Evolutionary conservation across 257 asterid genomes (phyloP).

Genomic region (Verbascum thapsus): DNA sequence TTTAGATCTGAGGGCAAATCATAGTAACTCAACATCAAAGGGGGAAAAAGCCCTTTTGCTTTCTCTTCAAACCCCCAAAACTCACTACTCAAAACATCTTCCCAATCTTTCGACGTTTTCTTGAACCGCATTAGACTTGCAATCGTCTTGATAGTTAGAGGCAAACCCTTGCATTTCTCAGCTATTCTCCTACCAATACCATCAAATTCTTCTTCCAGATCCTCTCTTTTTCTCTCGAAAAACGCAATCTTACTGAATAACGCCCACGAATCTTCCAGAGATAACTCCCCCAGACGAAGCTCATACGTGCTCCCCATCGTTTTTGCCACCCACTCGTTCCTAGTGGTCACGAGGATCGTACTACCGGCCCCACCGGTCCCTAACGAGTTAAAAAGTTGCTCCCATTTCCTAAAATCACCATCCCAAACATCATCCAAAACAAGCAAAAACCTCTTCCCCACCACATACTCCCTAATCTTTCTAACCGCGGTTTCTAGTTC

Average conservation of each 20-base stretch:
- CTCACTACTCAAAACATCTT: constrained; percentile 39
- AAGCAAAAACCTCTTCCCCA: constrained; percentile 42
- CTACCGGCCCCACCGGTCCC: constrained; percentile 48
- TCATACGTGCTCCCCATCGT: constrained; percentile 44
- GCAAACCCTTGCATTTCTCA: constrained; percentile 47
- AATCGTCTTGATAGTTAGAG: constrained; percentile 45
- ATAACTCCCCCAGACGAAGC: constrained; percentile 38
- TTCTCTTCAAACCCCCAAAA: constrained; percentile 47
- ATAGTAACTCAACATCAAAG: constrained; percentile 51
- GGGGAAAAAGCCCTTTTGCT: constrained; percentile 45
- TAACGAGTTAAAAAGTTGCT: constrained; percentile 47
- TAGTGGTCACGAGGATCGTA: constrained; percentile 45
- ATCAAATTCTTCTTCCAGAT: constrained; percentile 30
- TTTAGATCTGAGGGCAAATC: constrained; percentile 44
- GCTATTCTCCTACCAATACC: constrained; percentile 42
- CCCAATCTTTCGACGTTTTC: constrained; percentile 41
- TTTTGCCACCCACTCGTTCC: constrained; percentile 43
- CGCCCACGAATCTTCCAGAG: constrained; percentile 41
- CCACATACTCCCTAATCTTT: constrained; percentile 32
- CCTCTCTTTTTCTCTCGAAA: constrained; percentile 25
- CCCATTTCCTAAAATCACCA: constrained; percentile 45
- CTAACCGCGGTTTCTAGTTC: constrained; percentile 39
- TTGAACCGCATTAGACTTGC: constrained; percentile 45
- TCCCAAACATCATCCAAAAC: constrained; percentile 60
- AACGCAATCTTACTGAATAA: constrained; percentile 46